Evolutionary conservation across 2,329 filamentous ascomycete species (phyloP), one percentile per base, ranked within the genome.

Genomic region (Verticillium dahliae): DNA sequence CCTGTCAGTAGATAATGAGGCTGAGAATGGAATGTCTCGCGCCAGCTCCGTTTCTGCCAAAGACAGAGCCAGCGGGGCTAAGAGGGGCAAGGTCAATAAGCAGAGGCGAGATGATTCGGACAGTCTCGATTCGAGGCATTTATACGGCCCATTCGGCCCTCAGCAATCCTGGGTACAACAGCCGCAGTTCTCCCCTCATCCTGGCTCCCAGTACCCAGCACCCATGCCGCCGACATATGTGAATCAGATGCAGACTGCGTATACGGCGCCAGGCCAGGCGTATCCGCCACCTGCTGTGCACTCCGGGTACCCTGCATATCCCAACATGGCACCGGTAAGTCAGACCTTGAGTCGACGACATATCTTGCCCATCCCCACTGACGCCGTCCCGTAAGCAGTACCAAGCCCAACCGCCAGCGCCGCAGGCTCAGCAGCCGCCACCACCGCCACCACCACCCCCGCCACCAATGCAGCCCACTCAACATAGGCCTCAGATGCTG

Each of bases 11-110:
- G 88, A 87, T 63, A 86, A 82, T 27, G 87, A 90, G 56, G 89
- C 89, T 61, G 86, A 87, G 50, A 90, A 88, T 67, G 90, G 90
- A 63, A 82, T 92, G 67, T 98, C 94, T 22, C 85, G 93, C 57
- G 91, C 93, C 22, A 97, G 92, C 73, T 97, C 94, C 4, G 85
- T 90, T 6, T 91, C 89, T 54, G 90, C 90, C 31, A 92, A 90
- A 71, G 92, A 93, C 70, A 94, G 85, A 71, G 82, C 83, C 54
- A 88, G 86, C 66, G 82, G 87, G 66, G 86, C 87, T 56, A 91
- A 91, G 69, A 80, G 90, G 85, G 77, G 87, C 74, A 80, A 90
- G 83, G 70, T 87, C 74, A 71, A 76, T 63, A 87, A 85, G 70
- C 84, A 87, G 67, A 81, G 85, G 52, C 80, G 85, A 56, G 85